Evolutionary conservation across 192 early-diverging fungal genomes (phyloP).

Genomic region (Backusella tarrabulga): DNA sequence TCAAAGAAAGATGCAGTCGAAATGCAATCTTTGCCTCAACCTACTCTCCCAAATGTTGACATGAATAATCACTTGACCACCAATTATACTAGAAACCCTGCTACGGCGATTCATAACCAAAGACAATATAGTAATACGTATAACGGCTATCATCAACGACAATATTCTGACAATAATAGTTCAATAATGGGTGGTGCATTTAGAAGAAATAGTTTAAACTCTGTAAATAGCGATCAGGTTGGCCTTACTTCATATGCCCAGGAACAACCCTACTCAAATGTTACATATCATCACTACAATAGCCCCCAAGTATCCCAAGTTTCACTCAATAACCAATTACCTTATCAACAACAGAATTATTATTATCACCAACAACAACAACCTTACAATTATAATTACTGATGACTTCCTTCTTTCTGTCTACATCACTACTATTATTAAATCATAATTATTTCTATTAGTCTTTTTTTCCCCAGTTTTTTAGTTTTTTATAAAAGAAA

Average conservation of each 20-base stretch:
- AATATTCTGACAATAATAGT: background rate
- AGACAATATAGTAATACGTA: background rate
- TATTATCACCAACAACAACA: constrained; percentile 2
- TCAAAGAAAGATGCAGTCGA: constrained; percentile 5
- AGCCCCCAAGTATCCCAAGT: background rate
- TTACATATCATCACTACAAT: background rate
- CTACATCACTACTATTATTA: background rate
- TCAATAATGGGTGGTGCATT: background rate
- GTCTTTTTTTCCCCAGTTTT: background rate
- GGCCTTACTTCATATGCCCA: constrained; percentile 9
- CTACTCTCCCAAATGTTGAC: constrained; percentile 16
- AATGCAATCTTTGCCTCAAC: constrained; percentile 14
- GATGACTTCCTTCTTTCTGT: background rate
- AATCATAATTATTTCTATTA: background rate
- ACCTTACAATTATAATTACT: background rate
- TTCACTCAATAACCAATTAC: background rate
- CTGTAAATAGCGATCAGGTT: constrained; percentile 17
- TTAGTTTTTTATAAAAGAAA: background rate
- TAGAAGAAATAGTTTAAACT: constrained; percentile 20
- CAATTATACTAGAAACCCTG: background rate
- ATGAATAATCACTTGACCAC: background rate
- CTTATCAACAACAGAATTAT: background rate
- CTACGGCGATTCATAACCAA: background rate
- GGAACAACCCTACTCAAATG: constrained; percentile 8
- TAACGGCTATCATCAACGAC: background rate